Conservation (phyloP, 2,329 filamentous ascomycete genomes). For the Arthrinium puccinioides region DNA sequence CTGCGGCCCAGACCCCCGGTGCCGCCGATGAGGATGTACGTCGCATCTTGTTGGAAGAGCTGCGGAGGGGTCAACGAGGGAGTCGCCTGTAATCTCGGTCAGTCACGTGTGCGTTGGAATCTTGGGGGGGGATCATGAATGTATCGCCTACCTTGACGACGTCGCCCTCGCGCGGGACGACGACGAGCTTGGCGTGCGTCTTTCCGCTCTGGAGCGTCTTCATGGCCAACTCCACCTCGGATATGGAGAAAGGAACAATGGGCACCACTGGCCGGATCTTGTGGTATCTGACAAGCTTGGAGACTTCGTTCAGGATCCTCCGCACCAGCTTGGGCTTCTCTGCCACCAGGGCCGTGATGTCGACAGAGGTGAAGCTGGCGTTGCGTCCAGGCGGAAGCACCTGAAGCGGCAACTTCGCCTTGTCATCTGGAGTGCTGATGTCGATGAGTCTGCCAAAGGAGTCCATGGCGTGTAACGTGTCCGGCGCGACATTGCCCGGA, state of each 20-base stretch:
- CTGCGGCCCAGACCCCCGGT: conserved; percentile 43
- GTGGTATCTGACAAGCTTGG: conserved; percentile 18
- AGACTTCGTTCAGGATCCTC: conserved; percentile 17
- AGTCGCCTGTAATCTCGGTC: conserved; percentile 17
- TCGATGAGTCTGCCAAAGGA: conserved; percentile 22
- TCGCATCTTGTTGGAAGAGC: conserved; percentile 31
- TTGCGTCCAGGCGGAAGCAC: conserved; percentile 42
- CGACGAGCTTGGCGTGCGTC: conserved; percentile 34
- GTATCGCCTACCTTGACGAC: conserved; percentile 30
- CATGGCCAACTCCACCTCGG: conserved; percentile 31
- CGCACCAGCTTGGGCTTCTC: conserved; percentile 20
- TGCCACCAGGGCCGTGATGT: conserved; percentile 34
- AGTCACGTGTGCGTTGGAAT: not conserved
- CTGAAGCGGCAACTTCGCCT: conserved; percentile 28
- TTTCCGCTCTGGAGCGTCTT: conserved; percentile 33
- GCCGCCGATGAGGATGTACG: conserved; percentile 45
- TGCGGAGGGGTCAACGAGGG: conserved; percentile 25
- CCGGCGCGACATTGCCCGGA: conserved; percentile 16
- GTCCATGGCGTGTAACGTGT: conserved; percentile 22
- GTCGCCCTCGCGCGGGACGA: conserved; percentile 32
- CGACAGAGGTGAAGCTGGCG: conserved; percentile 36
- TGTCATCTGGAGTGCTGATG: conserved; percentile 16
- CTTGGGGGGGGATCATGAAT: too few species aligned
- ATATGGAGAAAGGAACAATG: conserved; percentile 25
- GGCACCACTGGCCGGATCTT: conserved; percentile 24